These are phyloP conservation scores for Apophysomyces elegans DNA, from an alignment of 371 early-diverging fungal genomes.

Conservation along the genomic window DNA sequence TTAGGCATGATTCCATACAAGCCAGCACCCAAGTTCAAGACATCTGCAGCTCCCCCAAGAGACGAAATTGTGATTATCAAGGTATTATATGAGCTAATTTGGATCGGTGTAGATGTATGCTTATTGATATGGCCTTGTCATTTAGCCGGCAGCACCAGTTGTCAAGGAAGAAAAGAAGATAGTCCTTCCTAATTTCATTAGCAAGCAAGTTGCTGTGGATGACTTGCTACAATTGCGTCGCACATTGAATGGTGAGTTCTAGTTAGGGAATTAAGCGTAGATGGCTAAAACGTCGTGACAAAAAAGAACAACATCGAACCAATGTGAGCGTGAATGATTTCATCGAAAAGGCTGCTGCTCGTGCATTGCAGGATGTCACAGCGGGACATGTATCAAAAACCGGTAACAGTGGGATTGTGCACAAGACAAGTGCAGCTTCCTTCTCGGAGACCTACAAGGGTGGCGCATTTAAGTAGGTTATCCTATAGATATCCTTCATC, in stretches of 20 bases:
- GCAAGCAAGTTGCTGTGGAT: conserved; percentile 70
- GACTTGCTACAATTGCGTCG: conserved; percentile 68
- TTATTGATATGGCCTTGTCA: not conserved
- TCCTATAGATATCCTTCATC: not conserved
- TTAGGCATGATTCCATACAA: conserved; percentile 61
- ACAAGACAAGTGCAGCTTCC: conserved; percentile 17
- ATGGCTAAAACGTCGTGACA: conserved; percentile 19
- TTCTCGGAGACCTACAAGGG: conserved; percentile 36
- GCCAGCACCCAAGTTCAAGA: conserved; percentile 52
- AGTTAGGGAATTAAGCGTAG: conserved; percentile 1
- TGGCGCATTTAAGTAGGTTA: conserved; percentile 45
- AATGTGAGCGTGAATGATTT: conserved; percentile 86
- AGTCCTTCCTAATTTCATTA: conserved; percentile 60
- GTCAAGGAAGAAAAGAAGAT: conserved; percentile 28
- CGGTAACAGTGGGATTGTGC: conserved; percentile 30
- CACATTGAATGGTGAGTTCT: conserved; percentile 66
- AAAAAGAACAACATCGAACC: conserved; percentile 51
- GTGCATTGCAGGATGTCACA: conserved; percentile 74
- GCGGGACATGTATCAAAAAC: conserved; percentile 58
- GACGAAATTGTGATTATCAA: conserved; percentile 53
- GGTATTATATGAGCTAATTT: conserved; percentile 21
- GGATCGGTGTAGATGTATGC: not conserved
- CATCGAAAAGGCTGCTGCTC: conserved; percentile 81
- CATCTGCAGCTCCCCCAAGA: conserved; percentile 50
- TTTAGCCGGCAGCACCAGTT: conserved; percentile 25